Conservation (phyloP, 768 basidiomycete genomes). For the Gymnopilus dilepis region DNA sequence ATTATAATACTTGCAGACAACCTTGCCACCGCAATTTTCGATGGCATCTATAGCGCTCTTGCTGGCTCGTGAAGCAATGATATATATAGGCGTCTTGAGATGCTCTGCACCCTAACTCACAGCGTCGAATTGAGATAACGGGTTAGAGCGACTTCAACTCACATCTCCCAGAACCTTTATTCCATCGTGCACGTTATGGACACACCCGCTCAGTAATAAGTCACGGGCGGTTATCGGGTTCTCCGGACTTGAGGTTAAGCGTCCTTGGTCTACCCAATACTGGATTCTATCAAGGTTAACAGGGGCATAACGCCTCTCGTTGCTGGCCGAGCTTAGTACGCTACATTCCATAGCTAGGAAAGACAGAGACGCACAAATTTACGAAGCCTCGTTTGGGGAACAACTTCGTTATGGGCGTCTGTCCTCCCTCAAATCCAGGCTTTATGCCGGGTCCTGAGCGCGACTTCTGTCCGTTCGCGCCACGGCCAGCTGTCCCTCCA, state of each 20-base stretch:
- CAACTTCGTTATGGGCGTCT: constrained; percentile 88
- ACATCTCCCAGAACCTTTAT: constrained; percentile 91
- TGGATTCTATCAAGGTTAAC: constrained; percentile 90
- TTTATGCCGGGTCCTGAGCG: constrained; percentile 86
- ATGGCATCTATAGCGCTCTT: constrained; percentile 86
- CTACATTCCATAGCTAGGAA: not conserved
- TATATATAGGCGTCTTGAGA: constrained; percentile 74
- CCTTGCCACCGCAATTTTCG: constrained; percentile 79
- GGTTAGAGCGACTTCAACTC: constrained; percentile 35
- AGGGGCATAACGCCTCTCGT: constrained; percentile 75
- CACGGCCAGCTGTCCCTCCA: constrained; percentile 92
- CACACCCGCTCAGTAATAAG: constrained; percentile 82
- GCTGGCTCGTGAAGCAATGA: constrained; percentile 85
- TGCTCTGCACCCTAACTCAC: constrained; percentile 64
- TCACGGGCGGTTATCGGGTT: constrained; percentile 89
- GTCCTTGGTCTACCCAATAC: constrained; percentile 87
- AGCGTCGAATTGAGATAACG: constrained; percentile 1
- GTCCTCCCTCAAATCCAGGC: constrained; percentile 94
- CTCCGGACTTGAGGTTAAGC: constrained; percentile 76
- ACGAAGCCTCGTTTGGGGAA: constrained; percentile 96
- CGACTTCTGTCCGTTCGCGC: constrained; percentile 95
- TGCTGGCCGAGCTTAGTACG: constrained; percentile 48
- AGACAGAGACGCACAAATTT: constrained; percentile 70
- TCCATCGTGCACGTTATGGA: constrained; percentile 89
- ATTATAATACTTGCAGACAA: constrained; percentile 94